Base-by-base conservation (phyloP, 2,329 filamentous ascomycete genomes). In the Penicillium italicum region DNA sequence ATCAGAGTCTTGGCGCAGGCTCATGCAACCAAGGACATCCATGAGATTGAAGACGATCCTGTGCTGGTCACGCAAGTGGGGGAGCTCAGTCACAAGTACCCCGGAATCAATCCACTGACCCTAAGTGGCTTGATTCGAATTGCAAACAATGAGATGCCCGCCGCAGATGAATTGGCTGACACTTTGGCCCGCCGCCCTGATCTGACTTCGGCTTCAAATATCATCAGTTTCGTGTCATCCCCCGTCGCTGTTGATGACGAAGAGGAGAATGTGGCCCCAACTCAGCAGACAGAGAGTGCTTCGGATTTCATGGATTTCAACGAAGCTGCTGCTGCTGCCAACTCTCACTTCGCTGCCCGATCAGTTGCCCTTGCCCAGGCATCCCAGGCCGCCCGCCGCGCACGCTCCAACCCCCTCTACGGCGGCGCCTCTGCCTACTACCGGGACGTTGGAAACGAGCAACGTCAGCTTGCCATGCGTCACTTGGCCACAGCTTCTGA, bases 381-480 rank as follows among this genome's bases (percentile, higher is more conserved):
- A 4, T 76, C 78, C 10, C 73, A 78, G 9, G 82, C 84, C 2
- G 83, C 84, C 64, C 81, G 83, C 33, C 82, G 79, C 62, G 82
- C 82, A 18, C 86, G 82, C 62, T 91, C 90, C 0, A 84, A 91
- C 58, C 86, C 81, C 0, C 76, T 93, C 3, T 91, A 89, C 77
- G 83, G 86, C 22, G 88, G 86, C 55, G 92, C 84, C 1, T 90
- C 90, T 9, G 85, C 82, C 0, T 89, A 90, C 69, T 96, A 96
- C 70, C 81, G 85, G 1, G 83, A 89, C 49, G 77, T 88, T 11
- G 88, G 85, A 1, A 85, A 86, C 22, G 85, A 90, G 44, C 81
- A 85, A 55, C 77, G 82, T 5, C 80, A 78, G 12, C 77, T 78
- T 41, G 82, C 85, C 2, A 81, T 82, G 58, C 76, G 77, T 18